Percentiles rank a stretch among this genome's conserved stretches.
Conservation (phyloP, 2,329 filamentous ascomycete genomes). For the Monilinia fructicola region DNA sequence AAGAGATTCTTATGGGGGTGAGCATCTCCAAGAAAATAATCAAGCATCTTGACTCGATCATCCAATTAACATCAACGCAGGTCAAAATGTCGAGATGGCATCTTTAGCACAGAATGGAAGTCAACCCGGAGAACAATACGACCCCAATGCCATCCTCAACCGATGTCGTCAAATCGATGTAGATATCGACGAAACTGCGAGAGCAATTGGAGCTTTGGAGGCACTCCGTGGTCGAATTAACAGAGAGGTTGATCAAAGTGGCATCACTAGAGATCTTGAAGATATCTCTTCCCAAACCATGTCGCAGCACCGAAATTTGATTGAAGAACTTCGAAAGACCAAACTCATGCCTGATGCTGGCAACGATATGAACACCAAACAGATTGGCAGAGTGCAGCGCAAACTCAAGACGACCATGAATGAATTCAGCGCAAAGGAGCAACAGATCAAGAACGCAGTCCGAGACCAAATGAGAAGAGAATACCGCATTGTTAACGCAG, state of each 20-base stretch:
- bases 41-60: not conserved
- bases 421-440: constrained; percentile 74
- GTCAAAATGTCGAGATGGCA: constrained; percentile 65
- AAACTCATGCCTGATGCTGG: no score
- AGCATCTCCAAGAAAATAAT: constrained; percentile 12
- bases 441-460: constrained; percentile 73
- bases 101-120: constrained; percentile 50
- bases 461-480: constrained; percentile 84
- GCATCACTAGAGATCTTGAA: not conserved
- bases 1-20: constrained; percentile 44
- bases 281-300: not conserved
- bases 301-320: no score
- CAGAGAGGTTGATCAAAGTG: not conserved
- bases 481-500: constrained; percentile 83
- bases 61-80: constrained; percentile 27
- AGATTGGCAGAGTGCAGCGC: constrained; percentile 78
- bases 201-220: no score
- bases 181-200: constrained; percentile 77
- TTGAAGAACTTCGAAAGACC: no score
- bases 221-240: no score
- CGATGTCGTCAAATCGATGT: no score
- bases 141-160: constrained; percentile 79
- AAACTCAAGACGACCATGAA: constrained; percentile 61
- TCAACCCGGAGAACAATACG: constrained; percentile 49
- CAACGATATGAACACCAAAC: no score